Base-by-base conservation (phyloP, 2,329 filamentous ascomycete species). In the Elsinoe batatas region DNA sequence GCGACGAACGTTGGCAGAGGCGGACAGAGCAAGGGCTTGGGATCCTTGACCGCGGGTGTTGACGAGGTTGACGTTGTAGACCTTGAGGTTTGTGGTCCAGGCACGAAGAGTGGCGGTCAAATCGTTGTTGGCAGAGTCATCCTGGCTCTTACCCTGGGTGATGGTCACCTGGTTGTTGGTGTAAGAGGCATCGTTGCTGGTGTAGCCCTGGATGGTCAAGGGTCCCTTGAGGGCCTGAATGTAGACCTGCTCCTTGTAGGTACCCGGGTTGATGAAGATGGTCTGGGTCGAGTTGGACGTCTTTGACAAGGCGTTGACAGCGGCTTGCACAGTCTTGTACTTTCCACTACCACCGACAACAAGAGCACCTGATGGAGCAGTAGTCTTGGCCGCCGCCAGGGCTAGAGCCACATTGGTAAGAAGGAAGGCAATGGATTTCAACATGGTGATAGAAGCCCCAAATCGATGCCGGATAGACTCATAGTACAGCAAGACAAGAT, bases 21-120 rank as follows among this genome's bases (percentile, higher is more conserved):
- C 78, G 33, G 74, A 75, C 15, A 83, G 58, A 2, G 80, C 79
- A 47, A 82, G 69, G 11, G 75, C 78, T 60, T 80, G 77, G 3
- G 71, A 72, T 18, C 76, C 75, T 37, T 69, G 53, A 6, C 77
- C 78, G 53, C 73, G 67, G 13, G 65, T 68, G 50, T 80, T 80
- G 50, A 72, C 73, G 3, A 81, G 69, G 64, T 82, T 80, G 64
- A 85, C 72, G 60, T 85, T 85, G 71, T 85, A 85, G 15, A 84
- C 68, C 61, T 77, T 78, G 57, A 84, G 74, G 61, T 79, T 74
- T 4, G 67, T 63, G 0, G 77, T 73, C 61, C 66, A 68, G 7
- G 72, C 74, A 11, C 76, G 71, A n/a, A 78, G 65, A 1, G 77
- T 79, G 3, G 68, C 74, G 3, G 76, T 82, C 57, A 67, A 64